Conservation (phyloP, 2,329 filamentous ascomycete genomes). For the Cordyceps cicadae region DNA sequence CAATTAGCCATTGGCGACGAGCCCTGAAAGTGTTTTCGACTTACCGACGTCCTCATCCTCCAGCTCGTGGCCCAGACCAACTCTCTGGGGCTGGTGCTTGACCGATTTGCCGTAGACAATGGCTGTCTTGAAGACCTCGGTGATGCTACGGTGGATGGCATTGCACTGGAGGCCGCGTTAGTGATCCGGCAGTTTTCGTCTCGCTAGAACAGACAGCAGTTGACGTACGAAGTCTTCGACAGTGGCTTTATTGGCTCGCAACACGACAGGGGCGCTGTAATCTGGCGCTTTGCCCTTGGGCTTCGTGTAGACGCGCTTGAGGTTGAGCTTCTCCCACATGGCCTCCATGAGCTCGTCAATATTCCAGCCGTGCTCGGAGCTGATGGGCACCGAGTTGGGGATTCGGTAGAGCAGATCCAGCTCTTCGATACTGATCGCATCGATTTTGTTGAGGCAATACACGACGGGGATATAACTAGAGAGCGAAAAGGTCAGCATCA, state of each 20-base stretch:
- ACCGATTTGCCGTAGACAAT: constrained; percentile 97
- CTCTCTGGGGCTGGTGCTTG: constrained; percentile 96
- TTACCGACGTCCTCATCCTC: constrained; percentile 94
- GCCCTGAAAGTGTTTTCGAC: constrained; percentile 24
- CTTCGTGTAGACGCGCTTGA: constrained; percentile 93
- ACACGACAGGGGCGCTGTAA: constrained; percentile 83
- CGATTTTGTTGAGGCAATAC: constrained; percentile 98
- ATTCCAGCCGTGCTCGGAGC: constrained; percentile 96
- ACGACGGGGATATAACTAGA: constrained; percentile 93
- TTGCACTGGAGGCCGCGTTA: constrained; percentile 63
- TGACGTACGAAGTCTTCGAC: constrained; percentile 90
- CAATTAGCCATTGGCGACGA: constrained; percentile 19
- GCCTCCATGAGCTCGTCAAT: constrained; percentile 91
- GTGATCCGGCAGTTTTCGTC: constrained; percentile 15
- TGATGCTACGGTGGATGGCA: constrained; percentile 89
- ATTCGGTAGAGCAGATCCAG: constrained; percentile 93
- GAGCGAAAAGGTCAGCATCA: neutral
- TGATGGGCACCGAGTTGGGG: constrained; percentile 93
- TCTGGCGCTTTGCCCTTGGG: constrained; percentile 93
- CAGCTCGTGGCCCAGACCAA: constrained; percentile 83
- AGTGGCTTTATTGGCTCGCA: constrained; percentile 73
- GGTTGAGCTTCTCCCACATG: constrained; percentile 96
- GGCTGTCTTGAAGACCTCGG: constrained; percentile 90
- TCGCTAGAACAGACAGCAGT: neutral
- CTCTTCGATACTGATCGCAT: constrained; percentile 95